Evolutionary conservation across 164 flowering plant genomes (phyloP).

Genomic region (Dillenia turbinata): DNA sequence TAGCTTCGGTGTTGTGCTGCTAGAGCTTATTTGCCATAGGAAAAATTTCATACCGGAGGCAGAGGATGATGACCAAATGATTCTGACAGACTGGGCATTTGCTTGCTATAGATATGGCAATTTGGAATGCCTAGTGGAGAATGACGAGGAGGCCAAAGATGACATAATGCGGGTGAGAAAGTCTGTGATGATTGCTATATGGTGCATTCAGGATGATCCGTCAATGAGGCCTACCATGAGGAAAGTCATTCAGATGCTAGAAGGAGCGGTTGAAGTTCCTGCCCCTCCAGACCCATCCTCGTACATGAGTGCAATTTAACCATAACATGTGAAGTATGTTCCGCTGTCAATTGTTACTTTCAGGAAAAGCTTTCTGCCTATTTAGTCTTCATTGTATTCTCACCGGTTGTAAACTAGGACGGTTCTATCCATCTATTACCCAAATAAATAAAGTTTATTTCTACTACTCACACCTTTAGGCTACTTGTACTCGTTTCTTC

Average conservation of each 20-base stretch:
- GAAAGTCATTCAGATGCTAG: conserved; percentile 23
- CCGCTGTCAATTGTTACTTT: no score
- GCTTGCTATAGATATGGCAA: conserved; percentile 5
- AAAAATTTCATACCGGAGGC: conserved; percentile 3
- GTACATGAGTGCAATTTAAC: conserved; percentile 3
- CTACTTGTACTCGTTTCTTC: no score
- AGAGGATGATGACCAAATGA: not conserved
- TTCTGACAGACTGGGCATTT: conserved; percentile 21
- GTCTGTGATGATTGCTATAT: conserved; percentile 19
- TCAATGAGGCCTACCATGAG: conserved; percentile 21
- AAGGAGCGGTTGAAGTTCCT: conserved; percentile 15
- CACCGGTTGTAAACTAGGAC: no score
- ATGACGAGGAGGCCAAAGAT: conserved; percentile 16
- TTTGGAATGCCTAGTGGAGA: conserved; percentile 11
- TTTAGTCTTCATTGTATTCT: no score
- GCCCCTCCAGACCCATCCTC: conserved; percentile 19
- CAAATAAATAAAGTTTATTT: no score
- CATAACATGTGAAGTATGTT: no score
- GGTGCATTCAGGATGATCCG: conserved; percentile 27
- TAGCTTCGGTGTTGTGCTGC: conserved; percentile 20
- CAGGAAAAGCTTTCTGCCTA: no score
- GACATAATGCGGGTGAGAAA: conserved; percentile 9
- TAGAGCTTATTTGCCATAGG: conserved; percentile 23
- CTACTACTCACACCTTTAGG: no score
- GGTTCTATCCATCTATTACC: no score